Conservation (phyloP, 805 yeast species). For the Martiniozyma abietophila region DNA sequence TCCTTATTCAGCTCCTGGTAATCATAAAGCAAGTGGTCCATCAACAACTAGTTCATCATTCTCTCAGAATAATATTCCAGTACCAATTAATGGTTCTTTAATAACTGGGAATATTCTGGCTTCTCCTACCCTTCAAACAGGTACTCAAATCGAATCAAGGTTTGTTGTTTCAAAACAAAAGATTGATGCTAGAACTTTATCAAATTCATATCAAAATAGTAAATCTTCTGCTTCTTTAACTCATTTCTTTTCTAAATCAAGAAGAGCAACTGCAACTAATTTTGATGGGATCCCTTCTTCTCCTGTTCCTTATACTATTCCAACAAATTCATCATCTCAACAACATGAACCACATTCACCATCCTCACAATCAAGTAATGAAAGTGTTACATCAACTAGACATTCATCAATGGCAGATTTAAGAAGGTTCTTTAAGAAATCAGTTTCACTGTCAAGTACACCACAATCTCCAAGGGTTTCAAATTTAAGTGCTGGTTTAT, state of each 20-base stretch:
- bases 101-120: conserved; percentile 57
- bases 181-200: conserved; percentile 35
- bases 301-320: conserved; percentile 13
- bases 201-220: conserved; percentile 11
- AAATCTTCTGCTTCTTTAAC: conserved; percentile 40
- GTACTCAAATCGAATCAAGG: conserved; percentile 68
- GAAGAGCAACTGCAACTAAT: conserved; percentile 27
- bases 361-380: conserved; percentile 24
- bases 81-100: conserved; percentile 50
- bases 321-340: conserved; percentile 8
- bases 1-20: conserved; percentile 69
- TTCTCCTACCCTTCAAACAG: conserved; percentile 54
- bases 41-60: conserved; percentile 9
- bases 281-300: conserved; percentile 22
- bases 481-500: conserved; percentile 28
- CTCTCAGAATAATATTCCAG: conserved; percentile 22
- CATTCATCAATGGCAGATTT: conserved; percentile 76
- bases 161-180: conserved; percentile 77
- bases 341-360: conserved; percentile 19
- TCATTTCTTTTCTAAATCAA: conserved; percentile 40
- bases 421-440: conserved; percentile 59
- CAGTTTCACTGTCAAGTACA: conserved; percentile 17
- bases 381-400: conserved; percentile 33
- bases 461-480: conserved; percentile 24
- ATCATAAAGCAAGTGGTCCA: conserved; percentile 25